Evolutionary conservation across 139 green algal genomes (phyloP), one percentile per base, ranked within the genome.

Genomic region (Penium margaritaceum): DNA sequence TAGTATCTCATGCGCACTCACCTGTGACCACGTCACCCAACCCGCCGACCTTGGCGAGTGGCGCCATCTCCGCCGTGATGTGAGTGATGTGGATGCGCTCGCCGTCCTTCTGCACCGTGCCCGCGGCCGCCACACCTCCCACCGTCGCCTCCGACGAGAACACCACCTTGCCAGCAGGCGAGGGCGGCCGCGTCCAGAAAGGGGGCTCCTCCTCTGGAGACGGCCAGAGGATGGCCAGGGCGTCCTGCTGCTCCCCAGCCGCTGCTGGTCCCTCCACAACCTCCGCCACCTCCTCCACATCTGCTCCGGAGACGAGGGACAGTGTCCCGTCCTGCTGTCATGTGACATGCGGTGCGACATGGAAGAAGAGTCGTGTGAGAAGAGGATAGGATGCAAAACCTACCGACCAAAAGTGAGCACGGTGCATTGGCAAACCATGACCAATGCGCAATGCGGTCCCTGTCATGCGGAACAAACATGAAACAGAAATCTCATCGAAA

Each of bases 11-110:
- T 17, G n/a, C n/a, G n/a, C 3, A 66, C 66, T 21, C 38, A 63
- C 72, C 69, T 24, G 63, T 74, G 7, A 97, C 90, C 19, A 97
- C 92, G 72, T 97, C 92, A 21, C 87, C 92, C 47, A 97, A 81
- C n/a, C 92, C 92, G 6, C 92, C 92, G 0, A 80, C 73, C 81
- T 97, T 97, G 41, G 91, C 92, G 21, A 91, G 76, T 24, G 92
- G 92, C 32, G 92, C 92, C 86, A 97, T 90, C 85, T 97, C 92
- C 0, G 92, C 92, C 1, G 89, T 91, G 24, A 97, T 73, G 81
- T 97, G 92, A 44, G 95, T 84, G 0, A 97, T 79, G 63, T 95
- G 81, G 53, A 95, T 58, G 1, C 64, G 66, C 27, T 76, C 41
- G 0, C 62, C 19, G 72, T 91, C 85, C 24, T 53, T 66, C 35